Evolutionary conservation across 2,329 filamentous ascomycete species (phyloP).

Genomic region (Paecilomyces fulvus): DNA sequence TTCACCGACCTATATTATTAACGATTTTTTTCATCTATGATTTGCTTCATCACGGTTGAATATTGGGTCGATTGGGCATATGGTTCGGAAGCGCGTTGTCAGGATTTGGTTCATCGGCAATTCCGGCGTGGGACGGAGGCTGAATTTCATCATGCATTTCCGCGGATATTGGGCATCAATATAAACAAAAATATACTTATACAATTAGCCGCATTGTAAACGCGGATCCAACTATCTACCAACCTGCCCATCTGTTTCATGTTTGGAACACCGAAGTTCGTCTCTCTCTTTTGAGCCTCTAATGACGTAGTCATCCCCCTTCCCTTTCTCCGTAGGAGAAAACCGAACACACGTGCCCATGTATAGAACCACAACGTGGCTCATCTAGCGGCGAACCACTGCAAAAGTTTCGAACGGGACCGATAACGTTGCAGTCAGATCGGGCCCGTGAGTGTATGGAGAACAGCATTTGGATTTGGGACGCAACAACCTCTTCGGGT

Average conservation of each 20-base stretch:
- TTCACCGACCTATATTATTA: not conserved
- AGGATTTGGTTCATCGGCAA: not conserved
- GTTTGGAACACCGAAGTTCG: not conserved
- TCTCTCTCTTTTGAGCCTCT: not conserved
- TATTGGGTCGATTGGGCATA: not conserved
- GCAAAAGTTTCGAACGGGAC: not conserved
- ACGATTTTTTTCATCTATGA: not conserved
- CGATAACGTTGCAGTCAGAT: not conserved
- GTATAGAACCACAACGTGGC: not conserved
- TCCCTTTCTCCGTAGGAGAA: not conserved
- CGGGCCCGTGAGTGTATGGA: not conserved
- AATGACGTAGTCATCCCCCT: not conserved
- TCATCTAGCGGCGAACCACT: not conserved
- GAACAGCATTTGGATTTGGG: too few species aligned
- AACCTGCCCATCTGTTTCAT: not conserved
- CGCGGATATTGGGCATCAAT: not conserved
- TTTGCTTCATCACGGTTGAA: not conserved
- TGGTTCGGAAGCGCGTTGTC: not conserved
- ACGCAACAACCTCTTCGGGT: too few species aligned
- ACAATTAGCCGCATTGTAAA: not conserved
- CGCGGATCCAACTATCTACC: not conserved
- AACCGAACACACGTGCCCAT: not conserved
- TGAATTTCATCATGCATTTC: not conserved
- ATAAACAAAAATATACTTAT: not conserved
- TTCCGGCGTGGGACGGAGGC: not conserved